A percentile compares a stretch with the other conserved stretches of the same genome.
Evolutionary conservation across 192 early-diverging fungal species (phyloP).

Genomic region (Coemansia sp.): DNA sequence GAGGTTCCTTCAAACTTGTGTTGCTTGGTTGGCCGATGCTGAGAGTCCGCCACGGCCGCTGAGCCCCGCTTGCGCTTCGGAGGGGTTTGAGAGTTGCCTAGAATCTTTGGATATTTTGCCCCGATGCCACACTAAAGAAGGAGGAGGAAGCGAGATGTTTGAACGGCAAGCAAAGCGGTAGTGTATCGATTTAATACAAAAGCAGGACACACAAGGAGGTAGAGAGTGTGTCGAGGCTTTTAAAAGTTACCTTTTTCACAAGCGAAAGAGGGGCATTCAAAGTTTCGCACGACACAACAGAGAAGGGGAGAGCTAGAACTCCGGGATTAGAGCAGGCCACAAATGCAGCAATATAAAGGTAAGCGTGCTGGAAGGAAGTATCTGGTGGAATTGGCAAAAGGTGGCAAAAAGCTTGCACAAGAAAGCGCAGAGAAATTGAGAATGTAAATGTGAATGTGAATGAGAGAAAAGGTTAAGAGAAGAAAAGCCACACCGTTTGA

Average conservation of each 20-base stretch:
- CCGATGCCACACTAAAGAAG: conserved; percentile 25
- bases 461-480: not conserved
- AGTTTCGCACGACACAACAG: not conserved
- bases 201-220: not conserved
- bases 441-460: not conserved
- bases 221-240: not conserved
- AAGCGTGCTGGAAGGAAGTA: too few species aligned
- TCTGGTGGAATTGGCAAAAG: too few species aligned
- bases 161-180: not conserved
- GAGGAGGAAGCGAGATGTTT: not conserved
- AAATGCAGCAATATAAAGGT: conserved; percentile 5
- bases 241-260: conserved; percentile 5
- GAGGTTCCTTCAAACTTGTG: conserved; percentile 23
- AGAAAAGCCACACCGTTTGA: not conserved
- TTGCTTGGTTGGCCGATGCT: conserved; percentile 31
- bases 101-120: conserved; percentile 34
- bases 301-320: not conserved
- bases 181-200: not conserved
- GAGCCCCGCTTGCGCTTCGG: conserved; percentile 49
- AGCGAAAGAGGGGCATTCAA: conserved; percentile 6
- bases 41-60: conserved; percentile 20
- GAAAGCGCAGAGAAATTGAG: not conserved
- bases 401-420: not conserved
- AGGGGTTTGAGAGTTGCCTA: conserved; percentile 42
- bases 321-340: not conserved